Conservation (phyloP, 441 rosid species). For the Gossypium lobatum region DNA sequence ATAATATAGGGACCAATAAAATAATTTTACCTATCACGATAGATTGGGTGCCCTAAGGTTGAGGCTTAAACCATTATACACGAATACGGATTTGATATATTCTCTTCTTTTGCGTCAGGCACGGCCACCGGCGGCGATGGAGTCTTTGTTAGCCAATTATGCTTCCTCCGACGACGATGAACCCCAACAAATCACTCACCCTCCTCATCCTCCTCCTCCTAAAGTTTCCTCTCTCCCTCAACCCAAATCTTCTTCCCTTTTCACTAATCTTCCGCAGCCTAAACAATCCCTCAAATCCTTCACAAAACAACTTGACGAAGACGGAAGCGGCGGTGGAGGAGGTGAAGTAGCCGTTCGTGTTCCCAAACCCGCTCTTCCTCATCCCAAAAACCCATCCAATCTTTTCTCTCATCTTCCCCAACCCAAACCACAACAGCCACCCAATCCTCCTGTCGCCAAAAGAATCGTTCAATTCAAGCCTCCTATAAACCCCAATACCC, state of each 20-base stretch:
- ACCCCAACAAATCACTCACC: neutral
- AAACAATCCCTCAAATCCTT: neutral
- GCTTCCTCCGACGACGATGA: slow-evolving; percentile 77
- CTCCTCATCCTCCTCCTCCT: slow-evolving; percentile 7
- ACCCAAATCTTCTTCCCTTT: slow-evolving; percentile 19
- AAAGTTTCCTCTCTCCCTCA: slow-evolving; percentile 19
- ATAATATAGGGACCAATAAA: too few species aligned
- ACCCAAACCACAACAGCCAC: slow-evolving; percentile 33
- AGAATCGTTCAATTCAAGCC: slow-evolving; percentile 69
- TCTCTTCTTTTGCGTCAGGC: too few species aligned
- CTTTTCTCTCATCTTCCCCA: slow-evolving; percentile 58
- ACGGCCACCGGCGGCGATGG: slow-evolving; percentile 33
- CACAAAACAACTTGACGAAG: neutral
- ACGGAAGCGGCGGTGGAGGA: neutral
- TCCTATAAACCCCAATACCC: slow-evolving; percentile 33
- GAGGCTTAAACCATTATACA: too few species aligned
- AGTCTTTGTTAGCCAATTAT: slow-evolving; percentile 67
- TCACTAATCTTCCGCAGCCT: slow-evolving; percentile 31
- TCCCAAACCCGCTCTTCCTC: slow-evolving; percentile 10
- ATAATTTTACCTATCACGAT: too few species aligned
- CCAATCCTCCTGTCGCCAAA: slow-evolving; percentile 26
- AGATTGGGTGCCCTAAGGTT: too few species aligned
- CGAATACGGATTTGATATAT: too few species aligned
- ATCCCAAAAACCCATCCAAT: slow-evolving; percentile 17
- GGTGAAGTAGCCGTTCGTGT: neutral